Base-by-base conservation (phyloP, 441 rosid genomes). In the Bruguiera hainesii region DNA sequence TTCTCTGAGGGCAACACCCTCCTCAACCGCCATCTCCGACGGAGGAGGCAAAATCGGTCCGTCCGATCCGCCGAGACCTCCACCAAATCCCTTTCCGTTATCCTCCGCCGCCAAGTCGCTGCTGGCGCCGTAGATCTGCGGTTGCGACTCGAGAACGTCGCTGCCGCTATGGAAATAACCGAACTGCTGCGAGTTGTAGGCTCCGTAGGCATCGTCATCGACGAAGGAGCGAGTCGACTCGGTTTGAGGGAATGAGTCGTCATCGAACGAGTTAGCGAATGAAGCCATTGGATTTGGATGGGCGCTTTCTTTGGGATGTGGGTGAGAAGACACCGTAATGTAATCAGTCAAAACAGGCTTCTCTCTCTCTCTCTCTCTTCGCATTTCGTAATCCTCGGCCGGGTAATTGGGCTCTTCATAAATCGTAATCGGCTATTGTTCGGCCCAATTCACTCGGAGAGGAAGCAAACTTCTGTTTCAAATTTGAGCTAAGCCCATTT, bases 31-130 rank as follows among this genome's bases (percentile, higher is more conserved):
- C 87, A 87, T 85, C 42, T 87, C 87, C 26, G 73, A 39, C 7
- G 85, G 87, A 11, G 86, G 84, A 25, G 87, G 92, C 63, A 84
- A 72, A 65, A 84, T 73, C 42, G 96, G 84, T 48, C 87, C 94
- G 62, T 84, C 84, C 26, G 82, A 71, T 42, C 65, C 85, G 6
- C 76, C 81, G 63, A 71, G 75, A 20, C 68, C 79, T 61, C 79
- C 80, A 51, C 57, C 79, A 29, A 79, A 66, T 0, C 50, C 86
- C 39, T 52, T 73, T 1, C 80, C 80, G 69, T 81, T 77, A 30
- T 62, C 75, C 46, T 63, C 70, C 15, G 71, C 6, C 6, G 73
- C 67, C 69, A 78, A 76, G 66, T 69, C 66, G 2, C 19, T 37
- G 28, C 31, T 70, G n/a, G 46, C 75, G 5, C 70, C 75, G 73